Base-by-base conservation (phyloP, 108 stramenopile genomes). In the Cyclotella baltica region DNA sequence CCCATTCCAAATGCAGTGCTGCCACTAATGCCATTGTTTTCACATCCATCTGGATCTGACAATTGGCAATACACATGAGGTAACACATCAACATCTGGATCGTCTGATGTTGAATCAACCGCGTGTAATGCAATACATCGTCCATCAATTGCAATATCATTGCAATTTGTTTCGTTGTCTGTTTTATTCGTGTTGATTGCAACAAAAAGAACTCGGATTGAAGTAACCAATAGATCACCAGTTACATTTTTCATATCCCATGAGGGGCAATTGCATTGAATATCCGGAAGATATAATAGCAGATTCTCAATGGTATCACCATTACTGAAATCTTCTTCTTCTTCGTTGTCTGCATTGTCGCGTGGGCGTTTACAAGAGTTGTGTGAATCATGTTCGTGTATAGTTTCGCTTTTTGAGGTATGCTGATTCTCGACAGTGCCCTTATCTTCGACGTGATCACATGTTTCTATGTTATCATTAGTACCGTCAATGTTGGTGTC, bases 51-150 rank as follows among this genome's bases (percentile, higher is more conserved):
- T 35, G 64, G 64, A 29, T 43, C 64, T 13, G 64, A 65, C 15
- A 65, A 27, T 28, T 65, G 64, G 27, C 64, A 65, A 47, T 65
- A 65, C 15, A 65, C 64, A 65, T 65, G 64, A 15, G 64, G 19
- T 33, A 62, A 33, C 34, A n/a, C 30, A 9, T 35, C 33, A 35
- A 29, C 47, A 31, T 31, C 40, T 20, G 59, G 35, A 62, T 23
- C 59, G 50, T 48, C 25, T 67, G 70, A 47, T 25, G 46, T 29
- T 48, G 75, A 72, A 62, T 83, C 82, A 48, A 93, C 66, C 62
- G 92, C 92, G 77, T 93, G 92, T 67, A 93, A 65, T 51, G 80
- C 81, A 74, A 93, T 89, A 55, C 90, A 90, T 19, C 81, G 72
- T 9, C 85, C 92, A 61, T 87, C 88, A 43, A 93, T 72, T 11